A percentile compares a stretch with the other conserved stretches of the same genome.
Evolutionary conservation across 2,329 filamentous ascomycete species (phyloP).

Genomic region (Orbilia blumenaviensis): DNA sequence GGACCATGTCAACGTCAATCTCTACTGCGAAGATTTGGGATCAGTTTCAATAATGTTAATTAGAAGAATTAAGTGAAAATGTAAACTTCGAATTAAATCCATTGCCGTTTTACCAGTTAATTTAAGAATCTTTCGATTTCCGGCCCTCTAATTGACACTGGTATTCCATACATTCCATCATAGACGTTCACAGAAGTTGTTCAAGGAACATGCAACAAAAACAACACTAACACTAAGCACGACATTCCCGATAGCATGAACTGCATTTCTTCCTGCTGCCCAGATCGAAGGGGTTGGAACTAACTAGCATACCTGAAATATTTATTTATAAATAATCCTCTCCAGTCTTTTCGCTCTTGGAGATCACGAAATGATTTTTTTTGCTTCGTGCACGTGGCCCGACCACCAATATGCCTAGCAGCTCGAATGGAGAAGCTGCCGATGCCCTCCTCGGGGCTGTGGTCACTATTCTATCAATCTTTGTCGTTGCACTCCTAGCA

Average conservation of each 20-base stretch:
- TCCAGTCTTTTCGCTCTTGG: background rate
- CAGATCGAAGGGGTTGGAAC: background rate
- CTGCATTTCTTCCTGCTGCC: background rate
- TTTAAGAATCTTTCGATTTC: too few relatives aligned
- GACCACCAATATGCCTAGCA: slow-evolving; percentile 1
- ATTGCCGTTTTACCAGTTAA: too few relatives aligned
- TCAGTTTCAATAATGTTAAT: background rate
- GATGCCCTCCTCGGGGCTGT: slow-evolving; percentile 7
- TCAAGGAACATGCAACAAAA: slow-evolving; percentile 7
- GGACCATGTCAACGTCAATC: too few relatives aligned
- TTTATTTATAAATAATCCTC: background rate
- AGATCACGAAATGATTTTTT: background rate
- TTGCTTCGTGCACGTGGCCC: background rate
- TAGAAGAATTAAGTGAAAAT: too few relatives aligned
- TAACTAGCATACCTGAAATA: background rate
- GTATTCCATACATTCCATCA: too few relatives aligned
- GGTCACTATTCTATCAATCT: slow-evolving; percentile 17
- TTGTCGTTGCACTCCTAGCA: slow-evolving; percentile 2
- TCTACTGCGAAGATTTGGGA: too few relatives aligned
- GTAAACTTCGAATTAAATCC: background rate
- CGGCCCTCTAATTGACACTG: too few relatives aligned
- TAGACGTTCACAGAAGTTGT: background rate
- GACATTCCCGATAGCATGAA: background rate
- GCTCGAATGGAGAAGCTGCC: background rate
- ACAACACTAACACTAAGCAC: background rate